Base-by-base conservation (phyloP, 2,329 filamentous ascomycete genomes). In the Colletotrichum sp. region DNA sequence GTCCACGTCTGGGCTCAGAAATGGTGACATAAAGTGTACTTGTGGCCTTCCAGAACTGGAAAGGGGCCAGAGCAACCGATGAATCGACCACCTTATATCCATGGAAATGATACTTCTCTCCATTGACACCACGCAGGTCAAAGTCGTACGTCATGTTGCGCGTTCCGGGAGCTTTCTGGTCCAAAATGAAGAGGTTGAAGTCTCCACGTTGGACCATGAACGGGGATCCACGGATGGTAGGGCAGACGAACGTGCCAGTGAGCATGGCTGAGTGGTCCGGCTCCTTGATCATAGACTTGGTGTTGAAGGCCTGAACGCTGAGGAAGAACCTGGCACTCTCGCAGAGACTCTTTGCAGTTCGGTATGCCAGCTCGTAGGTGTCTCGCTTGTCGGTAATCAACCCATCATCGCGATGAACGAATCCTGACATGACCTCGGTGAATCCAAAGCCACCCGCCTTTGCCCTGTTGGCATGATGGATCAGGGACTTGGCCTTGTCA, bases 341-440 rank as follows among this genome's bases (percentile, higher is more conserved):
- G 77, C 88, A 89, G 4, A 87, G 85, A n/a, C 87, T 87, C 76
- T 88, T 86, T 18, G 88, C 91, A 4, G 85, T 87, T 67, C 88
- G 87, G 56, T 87, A 87, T 3, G 90, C 90, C 24, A 88, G 84
- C 74, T 89, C 84, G 79, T 90, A 92, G 3, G 89, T 87, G n/a
- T 87, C 85, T 18, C 84, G 84, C 59, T 87, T 85, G 78, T 90
- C 87, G 12, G 85, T 84, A 7, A 80, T 79, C 55, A 88, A 80
- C 32, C 82, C 82, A 12, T 82, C 80, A 52, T 86, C 85, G 62
- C 83, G 80, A 77, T 92, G 89, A 30, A 94, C 86, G 77, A 89
- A 90, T 12, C 92, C 92, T 9, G 89, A 87, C 91, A 94, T 92
- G 73, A 92, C 88, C 80, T 94, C 92, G 1, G 90, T 90, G 79